Percentiles rank a stretch among this genome's conserved stretches.
These are phyloP conservation scores for Kurtzmaniella fragi DNA, from an alignment of 805 yeast genomes.

Conservation along the genomic window DNA sequence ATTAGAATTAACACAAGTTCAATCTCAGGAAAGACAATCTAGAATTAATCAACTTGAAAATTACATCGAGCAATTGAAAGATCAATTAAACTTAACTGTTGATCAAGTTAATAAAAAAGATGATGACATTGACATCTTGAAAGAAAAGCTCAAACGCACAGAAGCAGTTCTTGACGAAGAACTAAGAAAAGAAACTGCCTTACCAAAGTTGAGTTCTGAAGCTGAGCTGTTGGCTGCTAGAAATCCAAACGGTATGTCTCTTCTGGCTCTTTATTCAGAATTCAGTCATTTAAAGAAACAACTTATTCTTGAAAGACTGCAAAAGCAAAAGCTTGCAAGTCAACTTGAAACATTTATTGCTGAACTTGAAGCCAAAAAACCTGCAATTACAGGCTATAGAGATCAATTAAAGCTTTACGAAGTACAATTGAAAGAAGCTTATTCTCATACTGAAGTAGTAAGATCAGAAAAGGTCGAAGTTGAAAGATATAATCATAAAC, in stretches of 20 bases:
- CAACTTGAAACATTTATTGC: constrained; percentile 68
- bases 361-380: constrained; percentile 76
- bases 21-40: constrained; percentile 46
- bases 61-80: constrained; percentile 37
- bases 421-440: constrained; percentile 52
- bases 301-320: constrained; percentile 61
- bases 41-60: constrained; percentile 53
- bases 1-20: constrained; percentile 48
- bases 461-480: constrained; percentile 45
- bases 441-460: constrained; percentile 46
- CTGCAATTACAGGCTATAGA: constrained; percentile 64
- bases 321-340: constrained; percentile 62
- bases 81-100: constrained; percentile 31
- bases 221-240: constrained; percentile 50
- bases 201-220: constrained; percentile 48
- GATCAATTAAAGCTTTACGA: constrained; percentile 49
- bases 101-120: constrained; percentile 24
- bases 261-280: constrained; percentile 64
- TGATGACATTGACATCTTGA: constrained; percentile 28
- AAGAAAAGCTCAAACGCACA: constrained; percentile 33
- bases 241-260: constrained; percentile 45
- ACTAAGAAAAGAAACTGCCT: constrained; percentile 32
- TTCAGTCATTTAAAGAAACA: constrained; percentile 60
- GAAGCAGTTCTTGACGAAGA: constrained; percentile 38
- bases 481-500: constrained; percentile 32